Percentiles rank a stretch among this genome's conserved stretches.
phyloP scores from a whole-genome alignment of 1,284 basidiomycete genomes.

The Cryptococcus hybrid region DNA sequence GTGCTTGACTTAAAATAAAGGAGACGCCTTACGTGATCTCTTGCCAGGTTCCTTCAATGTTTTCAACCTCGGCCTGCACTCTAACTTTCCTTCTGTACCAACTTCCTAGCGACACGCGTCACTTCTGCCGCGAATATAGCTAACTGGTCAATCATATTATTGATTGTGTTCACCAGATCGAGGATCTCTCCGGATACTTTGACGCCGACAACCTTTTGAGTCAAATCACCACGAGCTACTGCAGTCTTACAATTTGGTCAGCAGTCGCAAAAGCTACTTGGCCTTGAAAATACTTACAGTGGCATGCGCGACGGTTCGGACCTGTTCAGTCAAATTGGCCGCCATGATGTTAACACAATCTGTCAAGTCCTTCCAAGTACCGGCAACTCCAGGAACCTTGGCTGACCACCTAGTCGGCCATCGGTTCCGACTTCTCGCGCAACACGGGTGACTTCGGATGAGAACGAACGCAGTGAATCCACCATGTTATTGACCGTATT shows the following conservation, averaged over 20 bases:
- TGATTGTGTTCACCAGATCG: slow-evolving; percentile 76
- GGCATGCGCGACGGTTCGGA: slow-evolving; percentile 89
- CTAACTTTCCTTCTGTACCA: slow-evolving; percentile 93
- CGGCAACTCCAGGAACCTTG: slow-evolving; percentile 78
- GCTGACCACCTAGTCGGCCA: slow-evolving; percentile 95
- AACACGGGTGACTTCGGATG: slow-evolving; percentile 67
- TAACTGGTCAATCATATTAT: slow-evolving; percentile 93
- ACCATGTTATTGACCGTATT: slow-evolving; percentile 48
- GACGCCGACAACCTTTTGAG: slow-evolving; percentile 88
- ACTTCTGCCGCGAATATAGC: slow-evolving; percentile 93
- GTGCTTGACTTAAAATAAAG: too few species aligned
- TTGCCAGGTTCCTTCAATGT: slow-evolving; percentile 97
- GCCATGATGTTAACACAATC: slow-evolving; percentile 83
- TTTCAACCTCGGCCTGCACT: slow-evolving; percentile 95
- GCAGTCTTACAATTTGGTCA: slow-evolving; percentile 61
- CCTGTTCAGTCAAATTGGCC: slow-evolving; percentile 77
- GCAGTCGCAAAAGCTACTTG: neutral
- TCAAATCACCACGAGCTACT: slow-evolving; percentile 90
- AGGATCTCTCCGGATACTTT: slow-evolving; percentile 95
- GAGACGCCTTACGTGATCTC: slow-evolving; percentile 79
- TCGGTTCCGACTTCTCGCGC: slow-evolving; percentile 92
- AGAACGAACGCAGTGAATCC: slow-evolving; percentile 54
- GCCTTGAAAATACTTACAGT: slow-evolving; percentile 53
- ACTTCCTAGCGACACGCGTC: slow-evolving; percentile 94
- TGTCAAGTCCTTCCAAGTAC: slow-evolving; percentile 93